Conservation (phyloP, 495 filamentous ascomycete genomes). For the Penicillium simplicissimum region DNA sequence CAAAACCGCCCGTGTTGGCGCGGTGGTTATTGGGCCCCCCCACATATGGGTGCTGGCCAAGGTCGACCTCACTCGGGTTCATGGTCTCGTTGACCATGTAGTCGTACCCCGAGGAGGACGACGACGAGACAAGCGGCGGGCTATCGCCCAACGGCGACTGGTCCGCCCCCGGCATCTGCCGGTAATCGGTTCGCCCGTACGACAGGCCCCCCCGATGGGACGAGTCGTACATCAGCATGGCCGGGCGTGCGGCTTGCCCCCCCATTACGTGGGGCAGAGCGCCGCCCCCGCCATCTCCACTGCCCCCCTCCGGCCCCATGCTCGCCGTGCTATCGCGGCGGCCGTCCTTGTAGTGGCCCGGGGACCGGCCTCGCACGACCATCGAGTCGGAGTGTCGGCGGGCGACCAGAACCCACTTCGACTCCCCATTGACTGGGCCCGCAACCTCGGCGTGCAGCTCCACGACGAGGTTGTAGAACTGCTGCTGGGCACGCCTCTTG, state of each 20-base stretch:
- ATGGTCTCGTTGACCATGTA: slow-evolving; percentile 44
- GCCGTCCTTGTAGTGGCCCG: slow-evolving; percentile 89
- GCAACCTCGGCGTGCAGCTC: slow-evolving; percentile 82
- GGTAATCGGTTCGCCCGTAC: slow-evolving; percentile 40
- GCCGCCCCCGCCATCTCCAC: slow-evolving; percentile 36
- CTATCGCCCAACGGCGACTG: slow-evolving; percentile 45
- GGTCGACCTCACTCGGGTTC: slow-evolving; percentile 42
- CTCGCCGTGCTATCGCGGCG: slow-evolving; percentile 69
- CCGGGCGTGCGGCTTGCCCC: slow-evolving; percentile 36
- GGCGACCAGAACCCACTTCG: slow-evolving; percentile 74
- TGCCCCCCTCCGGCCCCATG: slow-evolving; percentile 67
- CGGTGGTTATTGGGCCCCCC: slow-evolving; percentile 28
- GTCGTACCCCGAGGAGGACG: slow-evolving; percentile 45
- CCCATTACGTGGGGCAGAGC: slow-evolving; percentile 38
- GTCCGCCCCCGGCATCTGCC: slow-evolving; percentile 37
- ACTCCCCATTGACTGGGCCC: slow-evolving; percentile 34
- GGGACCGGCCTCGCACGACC: slow-evolving; percentile 90
- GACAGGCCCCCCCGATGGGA: slow-evolving; percentile 35
- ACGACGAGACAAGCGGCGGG: slow-evolving; percentile 47
- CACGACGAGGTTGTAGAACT: slow-evolving; percentile 90
- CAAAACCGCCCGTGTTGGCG: slow-evolving; percentile 32
- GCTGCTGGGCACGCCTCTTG: slow-evolving; percentile 85
- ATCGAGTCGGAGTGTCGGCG: slow-evolving; percentile 77
- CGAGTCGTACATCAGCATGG: slow-evolving; percentile 41
- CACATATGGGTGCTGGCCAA: slow-evolving; percentile 37